Base-by-base conservation (phyloP, 1,284 basidiomycete genomes). In the Ustanciosporium gigantosporum region DNA sequence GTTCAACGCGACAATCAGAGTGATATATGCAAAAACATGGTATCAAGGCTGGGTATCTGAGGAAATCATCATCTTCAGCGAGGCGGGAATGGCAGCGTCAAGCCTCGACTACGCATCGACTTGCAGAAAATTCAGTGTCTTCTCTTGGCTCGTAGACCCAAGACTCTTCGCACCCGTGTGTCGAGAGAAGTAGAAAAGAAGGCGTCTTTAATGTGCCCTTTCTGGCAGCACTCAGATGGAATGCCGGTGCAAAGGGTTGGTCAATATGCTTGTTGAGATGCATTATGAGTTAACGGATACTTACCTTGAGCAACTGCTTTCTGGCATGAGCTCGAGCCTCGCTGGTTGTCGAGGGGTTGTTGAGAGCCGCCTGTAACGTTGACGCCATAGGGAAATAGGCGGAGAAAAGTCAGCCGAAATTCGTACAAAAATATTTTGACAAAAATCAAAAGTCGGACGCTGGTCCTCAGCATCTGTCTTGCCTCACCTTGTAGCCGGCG, bases 291-390 rank as follows among this genome's bases (percentile, higher is more conserved):
- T n/a, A 29, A 29, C 11, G 27, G 9, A n/a, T 31, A 50, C 56
- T 14, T 35, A 68, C 62, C 41, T 36, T 41, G 31, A 68, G 48
- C n/a, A 68, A 34, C 41, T 67, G 57, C 38, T 61, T 68, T 19
- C 66, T 39, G 0, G 66, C 66, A 32, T 66, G 53, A 4, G 44
- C 31, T 19, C 66, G 27, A 17, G 46, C 66, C 31, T 66, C 66
- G 27, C 43, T 61, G 2, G 48, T 46, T 0, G 66, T 68, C 9
- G 51, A 40, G 15, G 66, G 66, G 23, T 68, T 68, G 46, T 68
- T 68, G 34, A 68, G 62, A 2, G 66, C 62, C 15, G 66, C 36
- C 66, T 68, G 35, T 6, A n/a, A n/a, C n/a, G n/a, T n/a, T n/a
- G 4, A 23, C n/a, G n/a, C n/a, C n/a, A n/a, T n/a, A n/a, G n/a